Base-by-base conservation (phyloP, 768 basidiomycete genomes). In the Hypsizygus marmoreus region DNA sequence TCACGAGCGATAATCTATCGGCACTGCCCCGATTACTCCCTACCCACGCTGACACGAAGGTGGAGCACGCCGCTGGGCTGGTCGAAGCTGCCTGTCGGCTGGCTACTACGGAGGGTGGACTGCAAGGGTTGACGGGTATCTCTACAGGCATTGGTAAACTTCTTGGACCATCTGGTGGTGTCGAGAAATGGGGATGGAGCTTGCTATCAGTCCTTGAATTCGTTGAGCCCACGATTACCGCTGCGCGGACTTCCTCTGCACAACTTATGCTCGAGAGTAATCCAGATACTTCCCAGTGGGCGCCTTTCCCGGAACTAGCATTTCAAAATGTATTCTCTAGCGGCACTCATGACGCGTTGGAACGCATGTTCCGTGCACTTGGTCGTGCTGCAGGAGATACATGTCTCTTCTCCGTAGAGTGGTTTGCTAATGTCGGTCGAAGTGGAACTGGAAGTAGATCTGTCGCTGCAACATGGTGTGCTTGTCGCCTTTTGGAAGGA, bases 171-270 rank as follows among this genome's bases (percentile, higher is more conserved):
- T 77, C 70, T 0, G 91, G 92, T 5, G 86, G 88, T 0, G 81
- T 97, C 13, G 92, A 97, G 56, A 84, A 84, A 62, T 98, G 94
- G 95, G 90, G 92, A 4, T 93, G 88, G 86, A 79, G 80, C 37
- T 60, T 99, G 4, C 74, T 98, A 22, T 79, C 81, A 0, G 89
- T 87, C n/a, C 68, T 97, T 29, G 85, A 92, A 54, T 81, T 98
- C 45, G 68, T 63, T 2, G 71, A 73, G 51, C 86, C 77, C n/a
- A 64, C 71, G 6, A 63, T 81, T 39, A 64, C 71, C 5, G 60
- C 79, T 9, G 72, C 78, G 11, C 67, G 71, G 43, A 65, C 73
- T 3, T 74, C 82, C 4, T 63, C 71, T 2, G 77, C 76, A 0
- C 81, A 77, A 43, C 66, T 82, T 16, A 71, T 81, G 64, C 71